Conservation (phyloP, 495 filamentous ascomycete genomes). For the Astrocystis sublimbata region DNA sequence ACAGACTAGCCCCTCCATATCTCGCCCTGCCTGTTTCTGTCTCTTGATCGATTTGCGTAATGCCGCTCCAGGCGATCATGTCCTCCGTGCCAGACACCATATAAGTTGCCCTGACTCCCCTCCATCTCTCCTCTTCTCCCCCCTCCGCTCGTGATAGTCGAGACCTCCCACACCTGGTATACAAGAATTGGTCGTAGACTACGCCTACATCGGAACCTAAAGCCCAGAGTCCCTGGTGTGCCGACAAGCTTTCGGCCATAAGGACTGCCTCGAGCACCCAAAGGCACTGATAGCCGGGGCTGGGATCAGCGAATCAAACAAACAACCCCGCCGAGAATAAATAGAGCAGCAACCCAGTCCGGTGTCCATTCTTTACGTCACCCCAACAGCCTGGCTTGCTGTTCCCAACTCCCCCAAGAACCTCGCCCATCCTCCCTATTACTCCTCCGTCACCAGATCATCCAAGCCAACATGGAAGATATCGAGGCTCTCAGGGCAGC, state of each 20-base stretch:
- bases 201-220: conserved; percentile 7
- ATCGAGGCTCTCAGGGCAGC: conserved; percentile 31
- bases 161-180: conserved; percentile 1
- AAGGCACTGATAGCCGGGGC: conserved; percentile 3
- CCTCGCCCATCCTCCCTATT: not conserved
- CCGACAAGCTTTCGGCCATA: conserved; percentile 1
- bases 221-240: not conserved
- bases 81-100: conserved; percentile 7
- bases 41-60: conserved; percentile 16
- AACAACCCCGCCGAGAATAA: conserved; percentile 23
- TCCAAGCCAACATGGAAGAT: conserved; percentile 26
- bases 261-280: not conserved
- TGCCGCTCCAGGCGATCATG: conserved; percentile 16
- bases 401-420: conserved; percentile 6
- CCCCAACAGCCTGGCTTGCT: conserved; percentile 11
- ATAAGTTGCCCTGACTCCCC: conserved; percentile 8
- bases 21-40: conserved; percentile 16
- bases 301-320: conserved; percentile 7
- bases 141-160: not conserved
- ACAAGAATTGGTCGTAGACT: not conserved
- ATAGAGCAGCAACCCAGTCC: no score
- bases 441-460: not conserved
- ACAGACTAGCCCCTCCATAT: conserved; percentile 18
- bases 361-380: conserved; percentile 27
- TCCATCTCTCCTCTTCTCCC: not conserved